Evolutionary conservation across 2,329 filamentous ascomycete genomes (phyloP), one percentile per base, ranked within the genome.

Genomic region (Aspergillus proliferans): DNA sequence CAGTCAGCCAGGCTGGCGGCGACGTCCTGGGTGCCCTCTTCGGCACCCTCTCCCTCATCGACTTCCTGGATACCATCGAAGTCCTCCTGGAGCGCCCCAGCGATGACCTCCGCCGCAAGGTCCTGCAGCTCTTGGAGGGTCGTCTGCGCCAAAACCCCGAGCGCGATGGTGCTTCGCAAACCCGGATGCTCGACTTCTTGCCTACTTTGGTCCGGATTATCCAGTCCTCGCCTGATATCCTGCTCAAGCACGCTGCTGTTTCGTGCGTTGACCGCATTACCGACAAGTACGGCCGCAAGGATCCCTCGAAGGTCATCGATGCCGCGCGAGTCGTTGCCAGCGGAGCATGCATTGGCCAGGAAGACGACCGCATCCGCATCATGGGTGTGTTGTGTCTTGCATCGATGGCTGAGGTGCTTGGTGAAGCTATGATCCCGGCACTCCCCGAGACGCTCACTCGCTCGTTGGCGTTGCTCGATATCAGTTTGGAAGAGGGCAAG

Each of bases 201-300:
- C 85, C 88, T 9, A 85, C 85, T 57, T 78, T 95, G 52, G 88
- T 87, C 15, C 77, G 80, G 18, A 87, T 94, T 42, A 82, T 98
- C 51, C 77, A 85, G 48, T 80, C 86, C 45, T 86, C 87, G 6
- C 74, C 79, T 28, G 84, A 93, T 56, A 80, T 86, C 47, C 77
- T 83, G 24, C 85, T 93, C 66, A 90, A 92, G 70, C 85, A 90
- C 60, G 89, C 88, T 9, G 88, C 91, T 1, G 84, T 98, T 53
- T 84, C 84, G 33, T 97, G 92, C 59, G 85, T 97, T 41, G 91
- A 96, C 71, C 88, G 88, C 68, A 94, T 98, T 54, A 82, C 88
- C 2, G 91, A 96, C 70, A 92, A 92, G 67, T 97, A 95, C 66
- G 94, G 93, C 57, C 94, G 93, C 75, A 94, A 91, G 67, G 88